Conservation (phyloP, 169 alveolate genomes). For the Ichthyophthirius multifiliis region DNA sequence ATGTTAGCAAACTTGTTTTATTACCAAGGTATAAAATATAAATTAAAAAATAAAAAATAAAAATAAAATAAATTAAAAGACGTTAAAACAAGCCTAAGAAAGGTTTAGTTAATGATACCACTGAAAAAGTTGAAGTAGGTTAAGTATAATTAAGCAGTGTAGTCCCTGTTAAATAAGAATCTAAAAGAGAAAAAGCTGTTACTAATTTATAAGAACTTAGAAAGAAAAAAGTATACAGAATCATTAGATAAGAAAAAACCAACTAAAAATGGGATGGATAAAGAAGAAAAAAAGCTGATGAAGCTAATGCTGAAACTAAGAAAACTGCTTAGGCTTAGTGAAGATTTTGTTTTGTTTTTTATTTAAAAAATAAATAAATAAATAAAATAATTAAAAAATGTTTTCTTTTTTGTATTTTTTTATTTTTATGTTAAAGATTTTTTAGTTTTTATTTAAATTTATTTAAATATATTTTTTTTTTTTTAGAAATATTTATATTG, state of each 20-base stretch:
- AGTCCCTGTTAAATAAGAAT: slow-evolving; percentile 46
- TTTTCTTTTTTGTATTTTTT: too few relatives aligned
- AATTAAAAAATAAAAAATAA: not conserved
- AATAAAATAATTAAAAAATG: too few relatives aligned
- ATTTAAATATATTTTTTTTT: too few relatives aligned
- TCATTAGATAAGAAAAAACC: slow-evolving; percentile 45
- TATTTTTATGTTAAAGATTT: too few relatives aligned
- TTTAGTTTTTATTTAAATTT: too few relatives aligned
- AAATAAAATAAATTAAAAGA: not conserved
- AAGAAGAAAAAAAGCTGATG: not conserved
- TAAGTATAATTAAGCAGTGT: slow-evolving; percentile 44
- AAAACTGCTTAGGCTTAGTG: too few relatives aligned
- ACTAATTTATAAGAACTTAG: slow-evolving; percentile 37
- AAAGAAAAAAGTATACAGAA: slow-evolving; percentile 34
- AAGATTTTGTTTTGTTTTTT: too few relatives aligned
- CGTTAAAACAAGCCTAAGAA: slow-evolving; percentile 91
- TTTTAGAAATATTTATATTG: too few relatives aligned
- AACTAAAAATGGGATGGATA: slow-evolving; percentile 12
- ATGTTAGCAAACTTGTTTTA: slow-evolving; percentile 93
- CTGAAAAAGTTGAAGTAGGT: slow-evolving; percentile 81
- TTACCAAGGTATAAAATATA: slow-evolving; percentile 85
- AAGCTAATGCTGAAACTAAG: too few relatives aligned
- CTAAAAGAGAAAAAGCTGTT: slow-evolving; percentile 39
- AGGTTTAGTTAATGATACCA: slow-evolving; percentile 95
- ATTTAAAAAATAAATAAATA: too few relatives aligned